phyloP scores from a whole-genome alignment of 1,139 yeast species.

The Taphrina pruni region DNA sequence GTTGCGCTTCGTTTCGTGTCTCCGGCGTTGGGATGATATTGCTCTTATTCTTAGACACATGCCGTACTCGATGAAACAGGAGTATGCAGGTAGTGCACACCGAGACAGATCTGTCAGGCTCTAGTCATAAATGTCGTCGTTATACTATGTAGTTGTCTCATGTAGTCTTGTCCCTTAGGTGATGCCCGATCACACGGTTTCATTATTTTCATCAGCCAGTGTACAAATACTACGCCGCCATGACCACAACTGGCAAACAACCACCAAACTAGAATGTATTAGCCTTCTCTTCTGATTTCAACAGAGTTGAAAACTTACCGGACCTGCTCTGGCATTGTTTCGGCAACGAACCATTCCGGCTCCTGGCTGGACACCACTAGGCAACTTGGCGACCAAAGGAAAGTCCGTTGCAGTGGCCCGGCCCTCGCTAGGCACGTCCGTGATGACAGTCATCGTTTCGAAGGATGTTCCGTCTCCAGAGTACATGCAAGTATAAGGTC shows the following conservation, averaged over 20 bases:
- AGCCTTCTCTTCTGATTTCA: neutral
- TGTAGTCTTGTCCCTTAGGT: neutral
- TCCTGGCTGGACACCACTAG: slow-evolving; percentile 14
- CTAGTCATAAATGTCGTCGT: too few relatives aligned
- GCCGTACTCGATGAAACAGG: too few relatives aligned
- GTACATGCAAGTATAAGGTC: slow-evolving; percentile 28
- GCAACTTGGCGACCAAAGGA: slow-evolving; percentile 20
- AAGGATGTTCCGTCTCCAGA: slow-evolving; percentile 21
- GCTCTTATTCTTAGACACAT: too few relatives aligned
- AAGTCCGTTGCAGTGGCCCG: slow-evolving; percentile 29
- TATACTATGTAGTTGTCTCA: too few relatives aligned
- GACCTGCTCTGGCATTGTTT: slow-evolving; percentile 28
- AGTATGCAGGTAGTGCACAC: too few relatives aligned
- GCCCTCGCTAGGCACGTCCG: slow-evolving; percentile 29
- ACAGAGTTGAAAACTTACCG: slow-evolving; percentile 7
- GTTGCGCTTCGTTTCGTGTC: neutral
- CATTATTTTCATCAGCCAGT: neutral
- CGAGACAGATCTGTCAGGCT: too few relatives aligned
- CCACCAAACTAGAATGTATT: slow-evolving; percentile 20
- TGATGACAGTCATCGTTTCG: slow-evolving; percentile 9
- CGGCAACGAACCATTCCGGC: slow-evolving; percentile 24
- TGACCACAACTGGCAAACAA: slow-evolving; percentile 10
- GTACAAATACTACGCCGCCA: slow-evolving; percentile 4
- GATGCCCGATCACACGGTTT: slow-evolving; percentile 4
- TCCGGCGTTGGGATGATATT: too few relatives aligned